Evolutionary conservation across 2,329 filamentous ascomycete species (phyloP).

Genomic region (Capronia coronata): DNA sequence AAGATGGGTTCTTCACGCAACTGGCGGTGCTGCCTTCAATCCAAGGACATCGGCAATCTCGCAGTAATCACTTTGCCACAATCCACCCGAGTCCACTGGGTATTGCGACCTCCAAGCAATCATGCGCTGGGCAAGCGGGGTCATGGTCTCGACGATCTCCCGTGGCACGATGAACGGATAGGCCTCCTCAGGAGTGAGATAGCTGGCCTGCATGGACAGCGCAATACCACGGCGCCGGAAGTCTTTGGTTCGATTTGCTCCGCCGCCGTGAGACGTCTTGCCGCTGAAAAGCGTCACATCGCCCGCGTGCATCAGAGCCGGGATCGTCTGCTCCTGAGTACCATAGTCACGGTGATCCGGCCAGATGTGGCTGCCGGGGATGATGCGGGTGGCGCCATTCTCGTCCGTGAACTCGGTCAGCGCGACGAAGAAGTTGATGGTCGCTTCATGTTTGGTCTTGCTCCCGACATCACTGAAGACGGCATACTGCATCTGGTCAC

Average conservation of each 20-base stretch:
- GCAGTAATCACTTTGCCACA: not conserved
- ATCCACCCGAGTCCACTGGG: not conserved
- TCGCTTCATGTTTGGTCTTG: slow-evolving; percentile 9
- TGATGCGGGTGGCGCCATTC: slow-evolving; percentile 19
- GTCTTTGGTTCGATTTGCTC: slow-evolving; percentile 14
- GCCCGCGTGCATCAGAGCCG: slow-evolving; percentile 23
- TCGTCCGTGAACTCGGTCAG: slow-evolving; percentile 19
- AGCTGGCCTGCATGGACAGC: slow-evolving; percentile 11
- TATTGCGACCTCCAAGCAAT: not conserved
- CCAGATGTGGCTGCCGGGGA: slow-evolving; percentile 21
- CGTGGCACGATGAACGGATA: slow-evolving; percentile 1
- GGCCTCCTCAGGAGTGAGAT: slow-evolving; percentile 24
- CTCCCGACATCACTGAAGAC: not conserved
- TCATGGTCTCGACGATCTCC: not conserved
- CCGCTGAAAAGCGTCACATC: slow-evolving; percentile 20
- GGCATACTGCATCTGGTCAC: slow-evolving; percentile 3
- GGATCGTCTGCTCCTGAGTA: slow-evolving; percentile 12
- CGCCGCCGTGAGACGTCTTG: slow-evolving; percentile 25
- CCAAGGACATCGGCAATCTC: too few relatives aligned
- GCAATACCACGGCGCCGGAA: slow-evolving; percentile 7
- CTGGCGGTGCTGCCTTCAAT: too few relatives aligned
- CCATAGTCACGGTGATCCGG: slow-evolving; percentile 6
- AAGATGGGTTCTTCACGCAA: too few relatives aligned
- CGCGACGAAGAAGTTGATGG: slow-evolving; percentile 21
- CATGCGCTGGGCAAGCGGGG: not conserved